Percentiles rank a stretch among this genome's conserved stretches.
Evolutionary conservation across 306 rosid species (phyloP).

Genomic region (Arachis stenosperma): DNA sequence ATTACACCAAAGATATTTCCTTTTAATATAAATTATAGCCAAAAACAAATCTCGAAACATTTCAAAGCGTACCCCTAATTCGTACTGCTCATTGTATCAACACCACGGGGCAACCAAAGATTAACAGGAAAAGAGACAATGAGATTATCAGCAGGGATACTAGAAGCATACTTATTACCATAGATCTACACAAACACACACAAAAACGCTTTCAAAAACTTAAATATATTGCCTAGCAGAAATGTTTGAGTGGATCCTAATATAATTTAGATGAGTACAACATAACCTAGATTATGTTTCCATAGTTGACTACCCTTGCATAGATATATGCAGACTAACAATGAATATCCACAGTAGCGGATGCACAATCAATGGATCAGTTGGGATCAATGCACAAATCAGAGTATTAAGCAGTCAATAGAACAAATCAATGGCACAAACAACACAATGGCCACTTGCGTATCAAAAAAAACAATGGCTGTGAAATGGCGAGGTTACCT

Average conservation of each 20-base stretch:
- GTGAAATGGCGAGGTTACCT: slow-evolving; percentile 53
- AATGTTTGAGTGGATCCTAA: slow-evolving; percentile 12
- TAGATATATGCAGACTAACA: slow-evolving; percentile 27
- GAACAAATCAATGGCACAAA: neutral
- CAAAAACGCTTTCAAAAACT: neutral
- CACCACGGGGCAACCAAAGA: slow-evolving; percentile 21
- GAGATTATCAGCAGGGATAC: slow-evolving; percentile 6
- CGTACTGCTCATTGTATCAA: slow-evolving; percentile 27
- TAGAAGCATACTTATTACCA: slow-evolving; percentile 1
- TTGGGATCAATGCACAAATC: neutral
- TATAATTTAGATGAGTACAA: slow-evolving; percentile 1
- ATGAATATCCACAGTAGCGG: neutral
- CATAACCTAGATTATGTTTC: slow-evolving; percentile 8
- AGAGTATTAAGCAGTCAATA: slow-evolving; percentile 5
- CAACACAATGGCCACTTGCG: neutral
- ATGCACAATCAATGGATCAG: slow-evolving; percentile 30
- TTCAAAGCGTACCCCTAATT: slow-evolving; percentile 22
- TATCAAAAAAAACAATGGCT: slow-evolving; percentile 3
- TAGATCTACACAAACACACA: slow-evolving; percentile 24
- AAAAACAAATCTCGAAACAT: slow-evolving; percentile 28
- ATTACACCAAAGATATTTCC: slow-evolving; percentile 26
- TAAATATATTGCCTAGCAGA: neutral
- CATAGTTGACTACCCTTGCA: neutral
- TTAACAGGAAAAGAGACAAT: slow-evolving; percentile 8
- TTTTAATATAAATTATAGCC: slow-evolving; percentile 9